Conservation (phyloP, 2,329 filamentous ascomycete genomes). For the Calonectria hongkongensis region DNA sequence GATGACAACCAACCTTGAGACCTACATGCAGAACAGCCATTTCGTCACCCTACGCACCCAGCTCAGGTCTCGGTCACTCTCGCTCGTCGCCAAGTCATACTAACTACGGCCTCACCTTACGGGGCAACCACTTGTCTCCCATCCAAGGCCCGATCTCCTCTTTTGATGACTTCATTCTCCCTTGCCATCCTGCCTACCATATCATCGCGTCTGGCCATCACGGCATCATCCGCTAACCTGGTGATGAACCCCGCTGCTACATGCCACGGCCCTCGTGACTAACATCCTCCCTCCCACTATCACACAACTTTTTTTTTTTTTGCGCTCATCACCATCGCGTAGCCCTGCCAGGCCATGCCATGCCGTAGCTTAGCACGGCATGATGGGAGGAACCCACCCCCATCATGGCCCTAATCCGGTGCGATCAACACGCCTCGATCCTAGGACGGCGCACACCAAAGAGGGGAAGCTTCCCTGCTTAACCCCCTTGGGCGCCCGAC, state of each 20-base stretch:
- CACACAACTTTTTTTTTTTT: conserved; percentile 33
- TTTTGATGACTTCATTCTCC: conserved; percentile 47
- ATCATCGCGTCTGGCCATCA: conserved; percentile 1
- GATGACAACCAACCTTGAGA: conserved; percentile 27
- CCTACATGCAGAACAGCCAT: conserved; percentile 27
- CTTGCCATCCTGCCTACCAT: conserved; percentile 32
- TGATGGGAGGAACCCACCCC: conserved; percentile 25
- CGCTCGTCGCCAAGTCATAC: conserved; percentile 23
- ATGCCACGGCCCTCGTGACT: conserved; percentile 50
- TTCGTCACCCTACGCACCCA: conserved; percentile 25
- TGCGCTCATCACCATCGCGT: conserved; percentile 2
- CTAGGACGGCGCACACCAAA: conserved; percentile 35
- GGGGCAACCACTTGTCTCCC: conserved; percentile 7
- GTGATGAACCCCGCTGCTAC: conserved; percentile 47
- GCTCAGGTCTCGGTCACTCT: conserved; percentile 25
- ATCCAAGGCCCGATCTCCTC: conserved; percentile 20
- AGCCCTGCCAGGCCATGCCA: conserved; percentile 41
- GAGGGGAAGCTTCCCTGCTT: conserved; percentile 39
- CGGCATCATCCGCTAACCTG: conserved; percentile 38
- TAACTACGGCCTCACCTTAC: conserved; percentile 6
- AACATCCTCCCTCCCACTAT: conserved; percentile 44
- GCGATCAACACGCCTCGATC: conserved; percentile 44
- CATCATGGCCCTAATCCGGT: conserved; percentile 30
- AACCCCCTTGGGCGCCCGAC: conserved; percentile 27
- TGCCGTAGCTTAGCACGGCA: conserved; percentile 34